Conservation (phyloP, 1,284 basidiomycete species). For the Cryptococcus hybrid region DNA sequence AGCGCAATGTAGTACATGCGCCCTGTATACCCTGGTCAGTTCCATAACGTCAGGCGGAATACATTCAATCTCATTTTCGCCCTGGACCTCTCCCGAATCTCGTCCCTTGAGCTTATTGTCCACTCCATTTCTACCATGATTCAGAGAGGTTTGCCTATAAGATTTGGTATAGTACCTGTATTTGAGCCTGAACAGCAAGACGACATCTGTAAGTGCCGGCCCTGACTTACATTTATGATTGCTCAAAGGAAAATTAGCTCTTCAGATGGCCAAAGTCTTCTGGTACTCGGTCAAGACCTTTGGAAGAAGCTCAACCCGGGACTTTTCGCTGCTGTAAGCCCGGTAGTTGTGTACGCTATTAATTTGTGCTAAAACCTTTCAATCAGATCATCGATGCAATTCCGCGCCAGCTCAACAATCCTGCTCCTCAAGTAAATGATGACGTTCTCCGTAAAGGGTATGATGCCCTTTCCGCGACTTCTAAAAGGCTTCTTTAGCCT, state of each 20-base stretch:
- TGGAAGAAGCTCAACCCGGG: conserved; percentile 62
- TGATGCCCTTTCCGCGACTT: conserved; percentile 18
- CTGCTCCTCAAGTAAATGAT: conserved; percentile 21
- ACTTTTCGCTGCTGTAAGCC: conserved; percentile 57
- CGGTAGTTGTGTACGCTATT: neutral
- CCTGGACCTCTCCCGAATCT: conserved; percentile 68
- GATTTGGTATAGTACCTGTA: conserved; percentile 79
- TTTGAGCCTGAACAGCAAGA: conserved; percentile 43
- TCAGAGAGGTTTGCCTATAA: conserved; percentile 66
- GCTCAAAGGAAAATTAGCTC: conserved; percentile 51
- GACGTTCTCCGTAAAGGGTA: conserved; percentile 30
- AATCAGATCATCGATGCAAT: conserved; percentile 20
- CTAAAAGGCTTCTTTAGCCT: conserved; percentile 22
- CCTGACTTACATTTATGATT: neutral
- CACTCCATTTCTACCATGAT: conserved; percentile 67
- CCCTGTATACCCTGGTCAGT: conserved; percentile 61
- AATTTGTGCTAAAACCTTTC: neutral
- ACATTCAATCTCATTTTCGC: conserved; percentile 76
- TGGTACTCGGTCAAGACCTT: conserved; percentile 65
- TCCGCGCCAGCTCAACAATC: conserved; percentile 16
- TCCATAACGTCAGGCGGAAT: conserved; percentile 69
- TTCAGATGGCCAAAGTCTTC: conserved; percentile 68
- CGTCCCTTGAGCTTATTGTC: conserved; percentile 62
- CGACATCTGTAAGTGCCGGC: conserved; percentile 34
- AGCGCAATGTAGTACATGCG: conserved; percentile 27